Percentiles rank a stretch among this genome's conserved stretches.
Evolutionary conservation across 192 early-diverging fungal species (phyloP).

Genomic region (Linnemannia schmuckeri): DNA sequence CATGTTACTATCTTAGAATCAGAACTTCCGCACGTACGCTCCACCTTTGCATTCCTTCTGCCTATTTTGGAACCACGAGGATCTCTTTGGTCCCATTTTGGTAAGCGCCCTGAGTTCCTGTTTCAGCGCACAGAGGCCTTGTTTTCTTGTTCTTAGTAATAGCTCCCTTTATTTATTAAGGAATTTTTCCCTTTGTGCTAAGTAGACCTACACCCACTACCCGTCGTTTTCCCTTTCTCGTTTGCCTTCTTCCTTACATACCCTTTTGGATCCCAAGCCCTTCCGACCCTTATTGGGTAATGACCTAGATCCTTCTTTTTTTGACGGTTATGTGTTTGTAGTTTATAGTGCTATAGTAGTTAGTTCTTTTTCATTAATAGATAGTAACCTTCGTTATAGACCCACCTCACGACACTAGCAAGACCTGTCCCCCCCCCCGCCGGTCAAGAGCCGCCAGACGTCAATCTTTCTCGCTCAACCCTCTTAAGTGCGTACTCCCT

Average conservation of each 20-base stretch:
- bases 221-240: background rate
- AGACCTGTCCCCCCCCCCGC: too few relatives aligned
- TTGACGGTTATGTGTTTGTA: background rate
- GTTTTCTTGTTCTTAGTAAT: background rate
- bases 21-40: too few relatives aligned
- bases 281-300: background rate
- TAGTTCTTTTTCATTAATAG: background rate
- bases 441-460: too few relatives aligned
- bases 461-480: too few relatives aligned
- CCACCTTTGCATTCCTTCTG: too few relatives aligned
- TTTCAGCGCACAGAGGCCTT: background rate
- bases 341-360: background rate
- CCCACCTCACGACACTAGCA: background rate
- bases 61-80: background rate
- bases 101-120: background rate
- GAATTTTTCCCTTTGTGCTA: too few relatives aligned
- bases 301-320: background rate
- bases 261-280: background rate
- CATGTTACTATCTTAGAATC: too few relatives aligned
- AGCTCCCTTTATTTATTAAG: background rate
- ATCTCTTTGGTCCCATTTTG: background rate
- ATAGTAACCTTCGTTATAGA: background rate
- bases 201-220: background rate
- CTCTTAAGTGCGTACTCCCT: too few relatives aligned
- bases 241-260: background rate